Evolutionary conservation across 2,329 filamentous ascomycete genomes (phyloP).

Genomic region (Penicillium sp.): DNA sequence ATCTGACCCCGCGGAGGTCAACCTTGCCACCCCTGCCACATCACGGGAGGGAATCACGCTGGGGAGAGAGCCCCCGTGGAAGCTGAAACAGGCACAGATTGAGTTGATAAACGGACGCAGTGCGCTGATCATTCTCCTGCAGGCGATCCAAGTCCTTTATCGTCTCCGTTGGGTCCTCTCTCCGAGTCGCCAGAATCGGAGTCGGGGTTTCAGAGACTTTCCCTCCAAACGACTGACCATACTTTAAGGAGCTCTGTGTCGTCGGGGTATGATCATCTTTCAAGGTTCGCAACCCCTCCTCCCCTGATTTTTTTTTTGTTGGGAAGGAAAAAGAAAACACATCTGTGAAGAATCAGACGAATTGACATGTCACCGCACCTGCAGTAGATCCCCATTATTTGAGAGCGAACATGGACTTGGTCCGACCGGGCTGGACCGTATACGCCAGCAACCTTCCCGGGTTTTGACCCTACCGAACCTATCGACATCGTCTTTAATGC

Average conservation of each 20-base stretch:
- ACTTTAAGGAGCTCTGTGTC: slow-evolving; percentile 69
- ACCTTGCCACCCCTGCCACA: slow-evolving; percentile 14
- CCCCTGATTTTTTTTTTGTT: not conserved
- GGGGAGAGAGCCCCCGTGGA: slow-evolving; percentile 7
- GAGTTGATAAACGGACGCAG: slow-evolving; percentile 12
- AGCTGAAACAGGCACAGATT: slow-evolving; percentile 14
- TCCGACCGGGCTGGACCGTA: slow-evolving; percentile 83
- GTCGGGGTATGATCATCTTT: slow-evolving; percentile 67
- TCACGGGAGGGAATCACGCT: slow-evolving; percentile 17
- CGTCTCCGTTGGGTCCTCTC: slow-evolving; percentile 37
- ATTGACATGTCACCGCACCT: slow-evolving; percentile 14
- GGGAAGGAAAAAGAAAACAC: not conserved
- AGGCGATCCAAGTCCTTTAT: slow-evolving; percentile 43
- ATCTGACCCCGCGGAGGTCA: slow-evolving; percentile 18
- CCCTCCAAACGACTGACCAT: slow-evolving; percentile 52
- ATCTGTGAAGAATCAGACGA: not conserved
- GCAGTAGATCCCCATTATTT: slow-evolving; percentile 71
- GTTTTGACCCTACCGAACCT: slow-evolving; percentile 64
- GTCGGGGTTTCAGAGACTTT: slow-evolving; percentile 48
- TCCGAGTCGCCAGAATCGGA: slow-evolving; percentile 38
- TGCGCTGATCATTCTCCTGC: slow-evolving; percentile 19
- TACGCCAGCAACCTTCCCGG: slow-evolving; percentile 75
- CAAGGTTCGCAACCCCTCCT: slow-evolving; percentile 60
- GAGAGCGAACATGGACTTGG: slow-evolving; percentile 88
- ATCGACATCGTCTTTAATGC: slow-evolving; percentile 63